Conservation (phyloP, 202 grass and related monocot genomes). For the Carex sylvatica region DNA sequence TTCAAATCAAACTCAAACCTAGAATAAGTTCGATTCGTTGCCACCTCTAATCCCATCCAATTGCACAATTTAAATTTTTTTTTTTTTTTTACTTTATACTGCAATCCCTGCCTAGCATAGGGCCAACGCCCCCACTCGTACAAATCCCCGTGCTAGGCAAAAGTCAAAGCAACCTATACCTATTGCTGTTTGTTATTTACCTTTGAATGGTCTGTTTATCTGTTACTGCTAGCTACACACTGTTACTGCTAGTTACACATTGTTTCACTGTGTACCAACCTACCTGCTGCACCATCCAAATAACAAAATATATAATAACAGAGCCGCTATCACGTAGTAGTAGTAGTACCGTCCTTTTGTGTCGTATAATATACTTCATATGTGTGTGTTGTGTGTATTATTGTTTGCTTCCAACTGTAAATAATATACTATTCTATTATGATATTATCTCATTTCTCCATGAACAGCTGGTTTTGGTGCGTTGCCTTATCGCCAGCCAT, state of each 20-base stretch:
- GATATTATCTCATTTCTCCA: not conserved
- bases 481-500: constrained; percentile 24
- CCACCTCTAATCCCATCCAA: not conserved
- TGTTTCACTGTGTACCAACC: constrained; percentile 13
- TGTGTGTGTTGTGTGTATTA: not conserved
- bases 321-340: constrained; percentile 2
- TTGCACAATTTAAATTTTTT: not conserved
- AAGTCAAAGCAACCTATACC: constrained; percentile 24
- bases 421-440: not conserved
- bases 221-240: not conserved
- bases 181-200: not conserved
- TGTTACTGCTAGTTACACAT: not conserved
- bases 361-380: not conserved
- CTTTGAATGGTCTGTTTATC: not conserved
- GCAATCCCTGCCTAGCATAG: constrained; percentile 7
- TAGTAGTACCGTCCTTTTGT: not conserved
- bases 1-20: no score
- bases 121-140: constrained; percentile 18
- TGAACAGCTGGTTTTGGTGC: constrained; percentile 23
- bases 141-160: constrained; percentile 25
- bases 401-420: constrained; percentile 1
- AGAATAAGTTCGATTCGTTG: no score
- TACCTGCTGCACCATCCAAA: not conserved
- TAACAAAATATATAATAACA: not conserved
- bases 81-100: constrained; percentile 6